A percentile compares a stretch with the other conserved stretches of the same genome.
Evolutionary conservation across 257 asterid species (phyloP).

Genomic region (Verbena officinalis): DNA sequence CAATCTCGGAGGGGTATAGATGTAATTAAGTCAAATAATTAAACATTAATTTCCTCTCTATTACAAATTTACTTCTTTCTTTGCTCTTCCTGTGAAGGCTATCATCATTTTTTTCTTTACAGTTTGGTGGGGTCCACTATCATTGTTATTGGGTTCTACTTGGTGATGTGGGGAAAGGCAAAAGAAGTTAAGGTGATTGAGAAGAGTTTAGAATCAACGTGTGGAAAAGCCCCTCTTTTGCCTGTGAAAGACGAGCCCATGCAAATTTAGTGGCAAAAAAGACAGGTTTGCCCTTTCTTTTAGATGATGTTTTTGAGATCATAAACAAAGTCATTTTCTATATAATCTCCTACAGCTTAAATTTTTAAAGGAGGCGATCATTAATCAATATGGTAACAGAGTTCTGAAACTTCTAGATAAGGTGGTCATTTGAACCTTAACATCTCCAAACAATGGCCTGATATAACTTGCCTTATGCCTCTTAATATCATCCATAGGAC

Average conservation of each 20-base stretch:
- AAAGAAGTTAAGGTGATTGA: conserved; percentile 48
- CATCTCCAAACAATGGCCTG: no score
- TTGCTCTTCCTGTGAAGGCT: no score
- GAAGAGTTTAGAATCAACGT: conserved; percentile 38
- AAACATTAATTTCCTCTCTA: not conserved
- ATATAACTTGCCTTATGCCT: no score
- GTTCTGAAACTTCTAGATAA: no score
- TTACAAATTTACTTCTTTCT: no score
- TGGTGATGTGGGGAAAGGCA: conserved; percentile 94
- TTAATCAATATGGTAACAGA: no score
- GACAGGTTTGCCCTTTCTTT: conserved; percentile 33
- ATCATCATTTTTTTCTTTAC: conserved; percentile 27
- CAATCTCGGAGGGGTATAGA: no score
- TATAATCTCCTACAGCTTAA: no score
- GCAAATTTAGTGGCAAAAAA: conserved; percentile 23
- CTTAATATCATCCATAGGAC: not conserved
- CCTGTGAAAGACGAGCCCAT: conserved; percentile 37
- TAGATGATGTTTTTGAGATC: conserved; percentile 13
- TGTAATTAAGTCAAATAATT: not conserved
- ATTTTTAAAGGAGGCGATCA: no score
- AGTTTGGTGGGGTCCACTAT: conserved; percentile 76
- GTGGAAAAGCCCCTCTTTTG: conserved; percentile 55
- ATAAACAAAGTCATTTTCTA: not conserved
- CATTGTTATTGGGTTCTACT: conserved; percentile 83
- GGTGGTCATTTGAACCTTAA: no score